Evolutionary conservation across 495 filamentous ascomycete genomes (phyloP).

Genomic region (Penicillium turbatum): DNA sequence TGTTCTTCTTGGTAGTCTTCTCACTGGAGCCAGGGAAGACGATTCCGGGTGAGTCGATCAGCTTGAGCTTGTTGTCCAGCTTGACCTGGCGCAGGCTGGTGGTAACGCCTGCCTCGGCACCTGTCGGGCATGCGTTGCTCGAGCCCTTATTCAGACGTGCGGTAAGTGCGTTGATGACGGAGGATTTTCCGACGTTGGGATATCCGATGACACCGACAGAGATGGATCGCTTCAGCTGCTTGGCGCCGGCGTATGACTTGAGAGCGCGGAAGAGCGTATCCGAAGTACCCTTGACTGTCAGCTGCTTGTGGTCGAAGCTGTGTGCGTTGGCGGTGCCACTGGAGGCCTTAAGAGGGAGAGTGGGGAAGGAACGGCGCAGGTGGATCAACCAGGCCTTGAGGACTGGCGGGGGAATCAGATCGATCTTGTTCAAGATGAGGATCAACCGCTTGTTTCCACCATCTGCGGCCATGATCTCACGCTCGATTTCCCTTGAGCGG

Average conservation of each 20-base stretch:
- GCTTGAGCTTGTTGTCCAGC: constrained; percentile 88
- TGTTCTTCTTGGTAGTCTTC: constrained; percentile 51
- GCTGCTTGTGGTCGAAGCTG: constrained; percentile 85
- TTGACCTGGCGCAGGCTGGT: constrained; percentile 86
- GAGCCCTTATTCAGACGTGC: constrained; percentile 67
- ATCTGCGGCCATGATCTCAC: constrained; percentile 80
- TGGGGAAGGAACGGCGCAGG: constrained; percentile 87
- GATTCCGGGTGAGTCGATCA: constrained; percentile 94
- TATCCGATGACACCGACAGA: constrained; percentile 94
- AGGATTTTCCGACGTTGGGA: constrained; percentile 96
- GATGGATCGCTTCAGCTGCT: constrained; percentile 81
- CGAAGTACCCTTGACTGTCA: constrained; percentile 82
- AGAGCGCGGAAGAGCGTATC: constrained; percentile 83
- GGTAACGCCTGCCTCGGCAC: constrained; percentile 91
- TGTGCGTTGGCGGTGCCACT: constrained; percentile 79
- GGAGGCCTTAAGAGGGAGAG: constrained; percentile 84
- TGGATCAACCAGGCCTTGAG: constrained; percentile 81
- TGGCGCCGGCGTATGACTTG: constrained; percentile 81
- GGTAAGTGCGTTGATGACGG: constrained; percentile 90
- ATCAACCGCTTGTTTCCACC: constrained; percentile 83
- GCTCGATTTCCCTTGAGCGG: constrained; percentile 84
- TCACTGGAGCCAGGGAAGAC: constrained; percentile 68
- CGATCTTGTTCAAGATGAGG: constrained; percentile 95
- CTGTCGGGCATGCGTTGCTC: constrained; percentile 73
- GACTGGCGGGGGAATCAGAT: constrained; percentile 76